Conservation (phyloP, 2,329 filamentous ascomycete genomes). For the Beauveria rudraprayagi region DNA sequence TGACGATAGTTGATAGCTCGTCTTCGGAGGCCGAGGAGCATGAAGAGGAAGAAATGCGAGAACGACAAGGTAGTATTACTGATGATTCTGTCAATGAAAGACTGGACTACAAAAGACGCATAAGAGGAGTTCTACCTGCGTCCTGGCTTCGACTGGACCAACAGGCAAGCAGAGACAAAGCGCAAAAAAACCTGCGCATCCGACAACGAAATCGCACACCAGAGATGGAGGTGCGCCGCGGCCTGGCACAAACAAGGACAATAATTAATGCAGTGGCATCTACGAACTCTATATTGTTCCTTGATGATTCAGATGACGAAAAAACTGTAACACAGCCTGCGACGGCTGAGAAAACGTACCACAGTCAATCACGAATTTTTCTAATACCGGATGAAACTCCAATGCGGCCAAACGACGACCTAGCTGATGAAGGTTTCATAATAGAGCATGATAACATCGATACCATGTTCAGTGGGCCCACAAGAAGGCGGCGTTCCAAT, state of each 20-base stretch:
- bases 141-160: constrained; percentile 58
- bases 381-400: constrained; percentile 13
- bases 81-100: constrained; percentile 32
- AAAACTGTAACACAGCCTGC: constrained; percentile 16
- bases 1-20: constrained; percentile 4
- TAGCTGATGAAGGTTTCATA: constrained; percentile 25
- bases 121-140: constrained; percentile 57
- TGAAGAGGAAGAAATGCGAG: background rate
- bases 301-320: constrained; percentile 40
- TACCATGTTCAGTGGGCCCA: constrained; percentile 38
- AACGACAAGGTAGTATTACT: constrained; percentile 14
- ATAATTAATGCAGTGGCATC: constrained; percentile 18
- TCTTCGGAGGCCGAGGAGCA: background rate
- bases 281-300: constrained; percentile 28
- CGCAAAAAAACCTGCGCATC: constrained; percentile 20
- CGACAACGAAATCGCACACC: constrained; percentile 26
- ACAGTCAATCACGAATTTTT: constrained; percentile 21
- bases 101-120: constrained; percentile 34
- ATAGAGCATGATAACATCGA: constrained; percentile 47
- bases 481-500: constrained; percentile 27
- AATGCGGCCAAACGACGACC: constrained; percentile 5
- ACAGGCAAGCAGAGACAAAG: constrained; percentile 27
- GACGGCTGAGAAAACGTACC: constrained; percentile 18
- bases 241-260: constrained; percentile 39
- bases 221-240: constrained; percentile 34